These are phyloP conservation scores for Thermoascus crustaceus DNA, from an alignment of 2,329 filamentous ascomycete genomes.

Conservation along the genomic window DNA sequence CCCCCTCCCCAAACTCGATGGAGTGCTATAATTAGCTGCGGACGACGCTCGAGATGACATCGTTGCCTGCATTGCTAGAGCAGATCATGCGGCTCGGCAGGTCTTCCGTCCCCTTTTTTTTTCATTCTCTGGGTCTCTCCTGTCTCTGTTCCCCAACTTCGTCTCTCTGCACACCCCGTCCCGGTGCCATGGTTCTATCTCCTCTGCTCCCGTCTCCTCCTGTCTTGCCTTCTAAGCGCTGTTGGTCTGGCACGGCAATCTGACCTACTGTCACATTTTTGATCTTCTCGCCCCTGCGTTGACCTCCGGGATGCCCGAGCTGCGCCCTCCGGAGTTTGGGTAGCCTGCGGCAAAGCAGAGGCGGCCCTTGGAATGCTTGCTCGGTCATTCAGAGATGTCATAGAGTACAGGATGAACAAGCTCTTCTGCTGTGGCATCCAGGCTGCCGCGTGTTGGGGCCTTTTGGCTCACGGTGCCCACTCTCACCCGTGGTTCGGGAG, in stretches of 20 bases:
- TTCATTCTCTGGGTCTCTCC: background rate
- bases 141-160: background rate
- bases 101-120: conserved; percentile 1
- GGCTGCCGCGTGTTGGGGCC: conserved; percentile 1
- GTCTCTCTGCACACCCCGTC: background rate
- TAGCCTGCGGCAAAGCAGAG: conserved; percentile 1
- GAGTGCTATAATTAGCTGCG: background rate
- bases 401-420: background rate
- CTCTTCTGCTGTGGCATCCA: conserved; percentile 1
- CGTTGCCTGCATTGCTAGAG: background rate
- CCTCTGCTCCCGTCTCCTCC: background rate
- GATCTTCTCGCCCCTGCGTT: too few relatives aligned
- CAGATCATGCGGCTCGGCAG: conserved; percentile 1
- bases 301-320: background rate
- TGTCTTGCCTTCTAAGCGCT: background rate
- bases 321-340: background rate
- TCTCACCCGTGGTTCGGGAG: conserved; percentile 25
- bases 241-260: background rate
- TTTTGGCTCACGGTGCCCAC: background rate
- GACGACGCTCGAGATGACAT: background rate
- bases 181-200: conserved; percentile 1
- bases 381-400: background rate
- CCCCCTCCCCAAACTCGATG: background rate
- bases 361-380: background rate
- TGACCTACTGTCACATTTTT: too few relatives aligned